Base-by-base conservation (phyloP, 805 yeast species). In the Kregervanrija fluxuum region DNA sequence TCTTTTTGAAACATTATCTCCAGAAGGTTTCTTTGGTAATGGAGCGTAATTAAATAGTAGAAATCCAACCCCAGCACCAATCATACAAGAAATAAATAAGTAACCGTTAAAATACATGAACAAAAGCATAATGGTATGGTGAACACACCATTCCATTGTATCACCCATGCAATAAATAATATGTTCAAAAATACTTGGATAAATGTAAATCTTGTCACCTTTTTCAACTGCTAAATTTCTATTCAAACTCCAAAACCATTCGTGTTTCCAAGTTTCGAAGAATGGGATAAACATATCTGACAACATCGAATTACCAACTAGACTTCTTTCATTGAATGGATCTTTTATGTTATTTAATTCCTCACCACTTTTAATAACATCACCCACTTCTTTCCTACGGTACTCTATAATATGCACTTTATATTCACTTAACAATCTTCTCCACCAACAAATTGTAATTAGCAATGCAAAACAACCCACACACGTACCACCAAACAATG, bases 101-200 rank as follows among this genome's bases (percentile, higher is more conserved):
- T 49, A 52, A 8, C 56, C 56, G 39, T 52, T 51, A 40, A 51
- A 51, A 37, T 51, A 51, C 55, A 52, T 52, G 34, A 47, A 52
- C 10, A 52, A 30, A 9, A 52, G 41, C 55, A 52, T 52, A 15
- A 51, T 41, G 8, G 45, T 44, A 35, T 52, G 54, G 31, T 47
- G 53, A 11, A 49, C 50, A 3, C 48, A 44, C 55, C 55, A 52
- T 46, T 49, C 51, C 28, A 52, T 51, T 3, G 55, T 52, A 39
- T 49, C 51, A 8, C 45, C 47, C 10, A 47, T 39, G 30, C 47
- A 37, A 17, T 43, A 35, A 3, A 51, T 8, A 11, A 47, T 9
- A 33, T 52, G 55, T 16, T 52, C 54, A 9, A 35, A 31, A 10
- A 45, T 28, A 31, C 48, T 47, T n/a, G 53, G 54, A 37, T 52